phyloP scores from a whole-genome alignment of 768 basidiomycete genomes.

The Podaxis rugospora region DNA sequence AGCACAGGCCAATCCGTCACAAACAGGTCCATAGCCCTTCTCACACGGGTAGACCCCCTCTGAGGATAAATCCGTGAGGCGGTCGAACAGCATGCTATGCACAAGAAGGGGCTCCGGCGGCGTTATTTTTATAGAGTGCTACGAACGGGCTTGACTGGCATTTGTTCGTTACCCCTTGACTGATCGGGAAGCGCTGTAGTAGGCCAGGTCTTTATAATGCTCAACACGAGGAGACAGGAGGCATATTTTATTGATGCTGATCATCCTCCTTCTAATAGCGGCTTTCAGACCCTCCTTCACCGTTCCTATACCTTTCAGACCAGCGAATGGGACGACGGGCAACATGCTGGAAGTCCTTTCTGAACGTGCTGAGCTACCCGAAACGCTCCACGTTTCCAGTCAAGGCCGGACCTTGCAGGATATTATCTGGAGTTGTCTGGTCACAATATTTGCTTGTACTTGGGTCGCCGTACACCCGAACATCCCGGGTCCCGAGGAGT shows the following conservation, averaged over 20 bases:
- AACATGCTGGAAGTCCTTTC: background rate
- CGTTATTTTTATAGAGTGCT: no score
- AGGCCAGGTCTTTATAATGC: no score
- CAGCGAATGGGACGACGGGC: background rate
- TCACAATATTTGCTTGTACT: constrained; percentile 17
- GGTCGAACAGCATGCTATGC: no score
- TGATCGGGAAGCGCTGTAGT: no score
- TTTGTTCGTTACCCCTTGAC: no score
- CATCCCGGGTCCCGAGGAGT: constrained; percentile 9
- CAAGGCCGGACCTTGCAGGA: constrained; percentile 7
- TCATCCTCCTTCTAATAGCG: background rate
- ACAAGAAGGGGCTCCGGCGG: no score
- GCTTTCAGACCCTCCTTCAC: background rate
- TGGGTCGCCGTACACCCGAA: constrained; percentile 21
- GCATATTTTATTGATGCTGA: background rate
- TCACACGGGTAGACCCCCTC: no score
- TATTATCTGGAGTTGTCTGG: constrained; percentile 18
- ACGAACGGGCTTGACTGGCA: no score
- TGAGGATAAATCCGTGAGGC: no score
- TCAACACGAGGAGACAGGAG: no score
- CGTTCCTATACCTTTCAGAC: background rate
- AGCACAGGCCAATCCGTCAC: no score
- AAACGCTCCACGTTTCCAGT: background rate
- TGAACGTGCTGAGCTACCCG: background rate
- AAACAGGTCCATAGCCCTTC: no score